phyloP scores from a whole-genome alignment of 2,329 filamentous ascomycete genomes.

The Metarhizium anisopliae region DNA sequence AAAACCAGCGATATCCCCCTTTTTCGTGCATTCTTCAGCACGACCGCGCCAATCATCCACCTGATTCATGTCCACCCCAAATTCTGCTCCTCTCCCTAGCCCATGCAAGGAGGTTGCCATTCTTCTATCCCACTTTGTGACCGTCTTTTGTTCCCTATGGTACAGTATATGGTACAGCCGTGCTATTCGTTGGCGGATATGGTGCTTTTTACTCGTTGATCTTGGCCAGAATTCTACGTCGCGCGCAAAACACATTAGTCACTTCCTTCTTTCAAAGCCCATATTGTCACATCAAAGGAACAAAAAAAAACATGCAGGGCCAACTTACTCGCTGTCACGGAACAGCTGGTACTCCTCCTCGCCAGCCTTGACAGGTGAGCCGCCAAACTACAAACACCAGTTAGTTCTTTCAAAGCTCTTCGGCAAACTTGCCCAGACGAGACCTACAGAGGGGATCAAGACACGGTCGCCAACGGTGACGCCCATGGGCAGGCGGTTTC shows the following conservation, averaged over 20 bases:
- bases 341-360: slow-evolving; percentile 95
- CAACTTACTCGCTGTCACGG: slow-evolving; percentile 91
- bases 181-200: slow-evolving; percentile 13
- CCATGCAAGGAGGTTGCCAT: neutral
- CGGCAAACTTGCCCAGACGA: neutral
- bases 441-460: slow-evolving; percentile 81
- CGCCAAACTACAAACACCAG: slow-evolving; percentile 59
- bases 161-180: slow-evolving; percentile 27
- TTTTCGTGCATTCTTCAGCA: slow-evolving; percentile 4
- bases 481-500: slow-evolving; percentile 77
- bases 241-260: neutral
- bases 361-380: slow-evolving; percentile 91
- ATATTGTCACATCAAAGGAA: neutral
- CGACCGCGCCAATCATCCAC: neutral
- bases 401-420: neutral
- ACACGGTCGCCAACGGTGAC: slow-evolving; percentile 83
- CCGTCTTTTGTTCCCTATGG: slow-evolving; percentile 16
- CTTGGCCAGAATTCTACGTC: slow-evolving; percentile 85
- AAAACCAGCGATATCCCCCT: slow-evolving; percentile 13
- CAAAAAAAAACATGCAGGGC: neutral
- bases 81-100: neutral
- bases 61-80: neutral
- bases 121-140: slow-evolving; percentile 3
- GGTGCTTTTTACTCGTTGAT: slow-evolving; percentile 70
- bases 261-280: neutral